A percentile compares a stretch with the other conserved stretches of the same genome.
Evolutionary conservation across 495 filamentous ascomycete genomes (phyloP).

Genomic region (Schizothecium vesticola): DNA sequence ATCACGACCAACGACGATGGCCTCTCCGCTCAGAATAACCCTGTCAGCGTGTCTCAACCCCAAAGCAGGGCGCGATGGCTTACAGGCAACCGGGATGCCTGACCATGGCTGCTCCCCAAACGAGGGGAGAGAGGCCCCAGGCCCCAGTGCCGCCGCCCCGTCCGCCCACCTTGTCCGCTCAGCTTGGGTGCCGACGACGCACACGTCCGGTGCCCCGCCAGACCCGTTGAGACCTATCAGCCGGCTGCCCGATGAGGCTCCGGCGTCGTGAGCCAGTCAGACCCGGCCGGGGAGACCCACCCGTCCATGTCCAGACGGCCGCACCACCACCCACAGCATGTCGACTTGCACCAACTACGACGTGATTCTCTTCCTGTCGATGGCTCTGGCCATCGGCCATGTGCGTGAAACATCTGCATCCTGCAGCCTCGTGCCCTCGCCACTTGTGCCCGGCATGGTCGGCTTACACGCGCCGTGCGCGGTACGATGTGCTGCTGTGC

Average conservation of each 20-base stretch:
- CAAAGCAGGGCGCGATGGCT: slow-evolving; percentile 6
- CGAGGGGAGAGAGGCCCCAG: background rate
- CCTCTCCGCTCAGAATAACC: background rate
- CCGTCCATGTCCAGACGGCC: slow-evolving; percentile 2
- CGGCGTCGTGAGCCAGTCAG: background rate
- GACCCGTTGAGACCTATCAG: background rate
- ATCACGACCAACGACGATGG: slow-evolving; percentile 6
- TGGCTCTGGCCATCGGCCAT: background rate
- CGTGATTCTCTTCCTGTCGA: slow-evolving; percentile 1
- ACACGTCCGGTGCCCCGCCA: background rate
- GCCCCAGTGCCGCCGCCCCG: background rate
- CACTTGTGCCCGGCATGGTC: slow-evolving; percentile 17
- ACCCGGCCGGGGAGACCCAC: background rate
- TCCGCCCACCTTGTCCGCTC: background rate
- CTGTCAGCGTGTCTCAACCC: slow-evolving; percentile 1
- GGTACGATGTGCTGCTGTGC: slow-evolving; percentile 9
- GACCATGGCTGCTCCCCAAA: background rate
- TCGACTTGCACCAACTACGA: background rate
- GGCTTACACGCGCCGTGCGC: slow-evolving; percentile 5
- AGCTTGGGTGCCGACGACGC: background rate
- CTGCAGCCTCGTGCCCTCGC: slow-evolving; percentile 19
- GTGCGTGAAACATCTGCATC: slow-evolving; percentile 21
- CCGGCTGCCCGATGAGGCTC: background rate
- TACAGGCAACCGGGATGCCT: background rate
- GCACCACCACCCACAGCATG: slow-evolving; percentile 3